Percentiles rank a stretch among this genome's conserved stretches.
Evolutionary conservation across 2,329 filamentous ascomycete genomes (phyloP).

Genomic region (Botryotinia globosa): DNA sequence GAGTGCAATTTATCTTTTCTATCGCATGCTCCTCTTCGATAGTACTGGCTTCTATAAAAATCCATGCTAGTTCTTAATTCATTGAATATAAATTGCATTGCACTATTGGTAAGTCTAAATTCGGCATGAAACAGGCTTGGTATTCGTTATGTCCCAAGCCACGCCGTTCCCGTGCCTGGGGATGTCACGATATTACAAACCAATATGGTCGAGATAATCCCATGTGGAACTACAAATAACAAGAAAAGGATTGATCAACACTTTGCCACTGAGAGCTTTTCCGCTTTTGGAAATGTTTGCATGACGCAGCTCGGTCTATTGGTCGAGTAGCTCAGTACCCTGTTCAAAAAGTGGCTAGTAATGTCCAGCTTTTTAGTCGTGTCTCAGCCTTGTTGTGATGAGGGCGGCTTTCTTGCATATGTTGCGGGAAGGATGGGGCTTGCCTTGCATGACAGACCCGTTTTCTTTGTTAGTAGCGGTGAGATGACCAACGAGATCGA

Average conservation of each 20-base stretch:
- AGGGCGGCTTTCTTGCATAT: constrained; percentile 1
- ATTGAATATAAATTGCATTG: background rate
- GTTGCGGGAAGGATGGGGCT: background rate
- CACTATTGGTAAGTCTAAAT: background rate
- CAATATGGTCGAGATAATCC: background rate
- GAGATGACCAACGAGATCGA: background rate
- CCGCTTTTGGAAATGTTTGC: background rate
- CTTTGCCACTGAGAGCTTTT: background rate
- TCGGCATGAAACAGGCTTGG: background rate
- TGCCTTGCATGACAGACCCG: background rate
- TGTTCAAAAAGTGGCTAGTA: background rate
- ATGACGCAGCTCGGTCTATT: background rate
- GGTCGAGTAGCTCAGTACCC: background rate
- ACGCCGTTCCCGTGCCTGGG: background rate
- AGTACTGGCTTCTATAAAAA: background rate
- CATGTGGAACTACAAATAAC: background rate
- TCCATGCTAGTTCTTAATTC: background rate
- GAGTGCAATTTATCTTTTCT: background rate
- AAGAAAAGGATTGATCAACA: background rate
- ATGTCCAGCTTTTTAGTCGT: background rate
- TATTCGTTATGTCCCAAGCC: background rate
- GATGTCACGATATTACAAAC: background rate
- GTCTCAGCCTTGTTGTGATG: constrained; percentile 14
- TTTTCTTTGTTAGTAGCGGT: constrained; percentile 5
- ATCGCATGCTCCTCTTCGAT: background rate